phyloP scores from a whole-genome alignment of 1,284 basidiomycete species.

The Ceratobasidium theobromae region DNA sequence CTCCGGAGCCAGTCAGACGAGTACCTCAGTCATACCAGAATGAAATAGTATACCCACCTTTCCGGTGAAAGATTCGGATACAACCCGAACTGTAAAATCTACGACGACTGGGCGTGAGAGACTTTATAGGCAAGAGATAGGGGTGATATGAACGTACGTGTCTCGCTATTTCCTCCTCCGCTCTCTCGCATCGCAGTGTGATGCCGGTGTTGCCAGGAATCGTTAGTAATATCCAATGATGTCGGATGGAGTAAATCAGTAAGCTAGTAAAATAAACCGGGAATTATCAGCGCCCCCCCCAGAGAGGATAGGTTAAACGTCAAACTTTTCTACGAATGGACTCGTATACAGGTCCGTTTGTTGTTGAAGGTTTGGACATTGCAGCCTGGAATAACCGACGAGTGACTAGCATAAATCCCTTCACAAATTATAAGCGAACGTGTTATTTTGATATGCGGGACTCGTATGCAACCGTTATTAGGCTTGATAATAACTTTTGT shows the following conservation, averaged over 20 bases:
- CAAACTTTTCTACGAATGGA: conserved; percentile 59
- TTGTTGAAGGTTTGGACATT: conserved; percentile 14
- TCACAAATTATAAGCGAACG: neutral
- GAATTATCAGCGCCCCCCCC: neutral
- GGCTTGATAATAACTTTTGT: neutral
- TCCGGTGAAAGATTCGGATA: conserved; percentile 67
- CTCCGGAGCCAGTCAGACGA: conserved; percentile 44
- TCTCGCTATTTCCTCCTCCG: conserved; percentile 62
- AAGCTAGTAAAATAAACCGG: conserved; percentile 49
- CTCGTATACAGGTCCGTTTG: conserved; percentile 49
- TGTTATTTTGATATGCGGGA: too few species aligned
- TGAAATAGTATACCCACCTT: conserved; percentile 53
- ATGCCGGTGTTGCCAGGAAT: conserved; percentile 75
- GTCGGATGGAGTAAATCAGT: conserved; percentile 57
- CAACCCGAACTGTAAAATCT: conserved; percentile 75
- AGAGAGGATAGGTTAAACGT: conserved; percentile 1
- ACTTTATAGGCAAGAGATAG: neutral
- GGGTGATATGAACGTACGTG: conserved; percentile 56
- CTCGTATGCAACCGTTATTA: too few species aligned
- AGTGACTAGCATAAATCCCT: conserved; percentile 7
- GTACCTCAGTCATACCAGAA: neutral
- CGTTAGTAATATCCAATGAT: conserved; percentile 64
- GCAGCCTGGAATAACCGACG: conserved; percentile 8
- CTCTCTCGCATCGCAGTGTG: conserved; percentile 71
- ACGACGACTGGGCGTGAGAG: conserved; percentile 13